Percentiles rank a stretch among this genome's conserved stretches.
Evolutionary conservation across 148 eudicot species (phyloP).

Genomic region (Pouteria glomerata): DNA sequence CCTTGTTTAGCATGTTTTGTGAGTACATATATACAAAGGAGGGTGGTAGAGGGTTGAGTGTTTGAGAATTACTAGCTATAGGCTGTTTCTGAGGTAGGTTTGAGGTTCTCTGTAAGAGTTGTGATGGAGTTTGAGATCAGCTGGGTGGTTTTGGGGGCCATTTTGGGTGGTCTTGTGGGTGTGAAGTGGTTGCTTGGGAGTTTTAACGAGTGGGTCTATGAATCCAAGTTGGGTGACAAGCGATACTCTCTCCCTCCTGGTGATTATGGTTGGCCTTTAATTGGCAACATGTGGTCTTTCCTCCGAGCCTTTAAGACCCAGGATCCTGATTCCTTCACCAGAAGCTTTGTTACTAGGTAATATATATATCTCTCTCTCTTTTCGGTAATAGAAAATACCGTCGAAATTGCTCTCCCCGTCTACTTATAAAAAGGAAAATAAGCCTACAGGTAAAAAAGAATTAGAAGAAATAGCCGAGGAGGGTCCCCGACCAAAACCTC

Average conservation of each 20-base stretch:
- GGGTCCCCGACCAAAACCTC: no score
- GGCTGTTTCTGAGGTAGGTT: no score
- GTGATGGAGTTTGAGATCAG: neutral
- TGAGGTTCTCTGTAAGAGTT: no score
- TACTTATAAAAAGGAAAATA: no score
- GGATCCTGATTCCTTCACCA: slow-evolving; percentile 72
- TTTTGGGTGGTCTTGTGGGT: slow-evolving; percentile 13
- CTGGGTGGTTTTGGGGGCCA: slow-evolving; percentile 7
- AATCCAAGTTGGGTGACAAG: slow-evolving; percentile 46
- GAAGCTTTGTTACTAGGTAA: slow-evolving; percentile 45
- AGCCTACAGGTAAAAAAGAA: no score
- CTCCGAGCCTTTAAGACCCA: slow-evolving; percentile 75
- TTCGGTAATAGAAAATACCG: no score
- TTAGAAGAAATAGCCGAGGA: no score
- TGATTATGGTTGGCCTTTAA: slow-evolving; percentile 71
- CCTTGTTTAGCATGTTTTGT: no score
- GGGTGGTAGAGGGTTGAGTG: no score
- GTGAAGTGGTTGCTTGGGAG: slow-evolving; percentile 31
- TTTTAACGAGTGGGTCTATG: slow-evolving; percentile 49
- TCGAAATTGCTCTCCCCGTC: no score
- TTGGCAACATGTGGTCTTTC: slow-evolving; percentile 88
- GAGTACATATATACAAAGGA: no score
- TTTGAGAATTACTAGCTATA: no score
- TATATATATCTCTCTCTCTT: neutral
- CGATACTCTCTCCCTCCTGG: slow-evolving; percentile 63